phyloP scores from a whole-genome alignment of 768 basidiomycete genomes.

The Suillus subluteus region DNA sequence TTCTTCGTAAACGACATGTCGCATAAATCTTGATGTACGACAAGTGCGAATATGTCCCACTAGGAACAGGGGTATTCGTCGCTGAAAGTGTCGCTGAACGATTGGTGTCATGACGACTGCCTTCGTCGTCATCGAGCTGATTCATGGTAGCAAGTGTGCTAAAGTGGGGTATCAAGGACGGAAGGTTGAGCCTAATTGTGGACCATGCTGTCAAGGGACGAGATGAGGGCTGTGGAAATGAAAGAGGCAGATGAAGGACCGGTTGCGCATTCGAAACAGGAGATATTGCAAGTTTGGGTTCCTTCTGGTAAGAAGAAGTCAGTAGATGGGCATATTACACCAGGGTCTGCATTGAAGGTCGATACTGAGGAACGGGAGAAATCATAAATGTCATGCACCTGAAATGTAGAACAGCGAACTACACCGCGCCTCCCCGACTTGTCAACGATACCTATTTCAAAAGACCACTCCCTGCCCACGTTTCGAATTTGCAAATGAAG shows the following conservation, averaged over 20 bases:
- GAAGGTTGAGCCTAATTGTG: slow-evolving; percentile 62
- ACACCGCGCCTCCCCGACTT: slow-evolving; percentile 58
- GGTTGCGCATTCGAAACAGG: slow-evolving; percentile 45
- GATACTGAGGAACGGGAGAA: not conserved
- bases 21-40: slow-evolving; percentile 79
- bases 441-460: slow-evolving; percentile 78
- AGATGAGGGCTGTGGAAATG: slow-evolving; percentile 59
- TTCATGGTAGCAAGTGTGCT: slow-evolving; percentile 45
- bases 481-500: slow-evolving; percentile 76
- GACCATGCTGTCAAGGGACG: slow-evolving; percentile 71
- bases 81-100: slow-evolving; percentile 17
- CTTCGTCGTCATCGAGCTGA: slow-evolving; percentile 26
- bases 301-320: slow-evolving; percentile 45
- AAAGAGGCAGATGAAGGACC: slow-evolving; percentile 71
- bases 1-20: slow-evolving; percentile 72
- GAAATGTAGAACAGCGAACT: slow-evolving; percentile 77
- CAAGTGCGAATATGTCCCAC: slow-evolving; percentile 63
- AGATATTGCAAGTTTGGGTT: slow-evolving; percentile 48
- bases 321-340: slow-evolving; percentile 4
- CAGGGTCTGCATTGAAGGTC: no score
- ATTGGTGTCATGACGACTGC: slow-evolving; percentile 9
- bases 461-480: slow-evolving; percentile 68
- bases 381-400: slow-evolving; percentile 48
- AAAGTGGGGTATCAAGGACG: slow-evolving; percentile 64
- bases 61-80: slow-evolving; percentile 41